Evolutionary conservation across 495 filamentous ascomycete species (phyloP), one percentile per base, ranked within the genome.

Genomic region (Penicillium psychrofluorescens): DNA sequence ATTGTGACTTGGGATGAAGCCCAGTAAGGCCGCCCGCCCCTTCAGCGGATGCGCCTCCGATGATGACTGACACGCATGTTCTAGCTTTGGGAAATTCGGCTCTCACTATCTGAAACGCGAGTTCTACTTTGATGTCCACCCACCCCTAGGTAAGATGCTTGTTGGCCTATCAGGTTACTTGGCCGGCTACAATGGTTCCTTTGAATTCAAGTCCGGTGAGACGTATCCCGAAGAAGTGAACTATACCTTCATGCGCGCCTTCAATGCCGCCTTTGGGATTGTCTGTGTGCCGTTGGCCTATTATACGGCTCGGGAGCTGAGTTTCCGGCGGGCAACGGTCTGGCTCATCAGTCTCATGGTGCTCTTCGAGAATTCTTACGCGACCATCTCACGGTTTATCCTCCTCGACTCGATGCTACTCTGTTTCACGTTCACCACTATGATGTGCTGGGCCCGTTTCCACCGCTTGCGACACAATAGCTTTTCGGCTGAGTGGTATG

Each of bases 1-100:
- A 95, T 98, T 58, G 92, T 98, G 30, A 98, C 92, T 30, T 98
- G 92, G 92, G 92, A 98, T 67, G 90, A 95, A 77, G 90, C 90
- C 44, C 90, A 95, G 88, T 95, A 81, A 71, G 84, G 48, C 29
- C 15, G 39, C 41, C 13, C 35, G 45, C 38, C 44, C 14, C 32
- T 45, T 13, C 34, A 45, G 30, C 14, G 27, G 27, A 28, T 45
- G 13, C 16, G 30, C 12, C 11, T 14, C 7, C 31, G 13, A 22
- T 38, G 16, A 29, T 40, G n/a, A 35, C 51, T 64, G 53, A 66
- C 59, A 50, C 43, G 38, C 22, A 33, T 46, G 39, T 36, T 50
- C 47, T 61, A 95, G 90, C 64, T 98, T 98, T 67, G 92, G 92
- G 54, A 98, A 98, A 67, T 98, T 98, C 66, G 92, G 92, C 47